phyloP scores from a whole-genome alignment of 495 filamentous ascomycete species.

The Lasiosphaeris hirsuta region DNA sequence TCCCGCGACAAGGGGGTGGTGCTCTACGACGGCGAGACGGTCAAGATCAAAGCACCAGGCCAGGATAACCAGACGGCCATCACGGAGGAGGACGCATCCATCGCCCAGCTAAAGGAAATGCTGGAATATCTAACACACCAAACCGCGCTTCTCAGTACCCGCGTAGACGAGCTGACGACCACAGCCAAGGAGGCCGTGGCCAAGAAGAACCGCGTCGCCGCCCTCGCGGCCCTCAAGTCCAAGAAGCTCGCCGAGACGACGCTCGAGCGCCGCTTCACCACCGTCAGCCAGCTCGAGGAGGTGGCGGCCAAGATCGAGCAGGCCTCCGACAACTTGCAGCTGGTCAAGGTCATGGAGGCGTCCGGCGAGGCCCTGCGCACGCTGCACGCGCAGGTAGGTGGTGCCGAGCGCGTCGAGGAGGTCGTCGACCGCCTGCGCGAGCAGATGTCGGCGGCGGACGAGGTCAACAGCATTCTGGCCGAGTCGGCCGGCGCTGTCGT shows the following conservation, averaged over 20 bases:
- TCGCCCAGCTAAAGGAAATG: constrained; percentile 72
- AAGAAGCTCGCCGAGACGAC: constrained; percentile 76
- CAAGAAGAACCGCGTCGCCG: constrained; percentile 67
- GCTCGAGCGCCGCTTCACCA: constrained; percentile 63
- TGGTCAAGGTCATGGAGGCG: constrained; percentile 76
- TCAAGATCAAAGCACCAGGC: constrained; percentile 63
- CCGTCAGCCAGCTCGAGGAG: constrained; percentile 76
- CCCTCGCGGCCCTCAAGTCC: constrained; percentile 71
- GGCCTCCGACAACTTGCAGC: constrained; percentile 75
- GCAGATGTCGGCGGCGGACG: constrained; percentile 79
- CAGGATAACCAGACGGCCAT: constrained; percentile 48
- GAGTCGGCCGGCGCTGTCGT: constrained; percentile 54
- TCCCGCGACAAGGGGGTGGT: constrained; percentile 63
- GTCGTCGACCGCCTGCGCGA: constrained; percentile 71
- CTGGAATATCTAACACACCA: constrained; percentile 61
- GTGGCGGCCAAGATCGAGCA: constrained; percentile 78
- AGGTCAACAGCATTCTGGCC: constrained; percentile 71
- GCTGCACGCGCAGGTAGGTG: constrained; percentile 75
- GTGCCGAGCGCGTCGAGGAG: constrained; percentile 69
- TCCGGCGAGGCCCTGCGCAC: constrained; percentile 65
- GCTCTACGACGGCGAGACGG: constrained; percentile 64
- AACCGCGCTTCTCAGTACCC: constrained; percentile 44
- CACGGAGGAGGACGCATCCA: constrained; percentile 70
- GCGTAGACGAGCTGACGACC: constrained; percentile 55
- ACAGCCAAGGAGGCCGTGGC: constrained; percentile 66